Base-by-base conservation (phyloP, 805 yeast genomes). In the Monosporozyma solicola region DNA sequence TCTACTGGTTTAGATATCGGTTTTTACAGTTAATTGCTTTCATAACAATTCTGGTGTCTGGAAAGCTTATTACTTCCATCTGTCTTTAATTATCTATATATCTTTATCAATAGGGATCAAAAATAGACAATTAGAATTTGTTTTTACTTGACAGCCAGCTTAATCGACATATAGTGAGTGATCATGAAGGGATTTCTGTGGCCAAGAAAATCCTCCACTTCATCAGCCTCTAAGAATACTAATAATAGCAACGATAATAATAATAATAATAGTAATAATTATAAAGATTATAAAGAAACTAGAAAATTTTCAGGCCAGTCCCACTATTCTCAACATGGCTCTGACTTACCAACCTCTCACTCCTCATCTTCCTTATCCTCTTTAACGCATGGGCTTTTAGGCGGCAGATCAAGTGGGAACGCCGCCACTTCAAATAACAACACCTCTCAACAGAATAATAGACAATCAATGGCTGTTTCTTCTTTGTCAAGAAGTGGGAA, bases 121-220 rank as follows among this genome's bases (percentile, higher is more conserved):
- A 20, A 27, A 27, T 27, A 27, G 5, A 27, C 29, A 27, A 27
- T 27, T 27, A 5, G 15, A 13, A 32, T 32, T 32, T 20, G 20
- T 20, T 20, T 20, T 20, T 4, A 13, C 37, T 32, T 13, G 4
- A 35, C 15, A 35, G 3, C 7, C 16, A 15, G 39, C 5, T 15
- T n/a, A 13, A 15, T 6, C 39, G 7, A 35, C 6, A 35, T 35
- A 35, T 15, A 35, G n/a, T 15, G 20, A n/a, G 24, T 9, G 10
- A 41, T 31, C 24, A 61, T 61, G 64, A 61, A 60, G 50, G 56
- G 59, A 20, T 55, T 61, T 50, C 54, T 61, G 49, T 61, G 64
- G 64, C 59, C 63, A 10, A 47, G 49, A 22, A 47, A 49, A 43
- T 48, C 50, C 16, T 45, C 54, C 37, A 35, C 57, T 27, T 43